Evolutionary conservation across 768 basidiomycete genomes (phyloP).

Genomic region (Antrodiella citrinella): DNA sequence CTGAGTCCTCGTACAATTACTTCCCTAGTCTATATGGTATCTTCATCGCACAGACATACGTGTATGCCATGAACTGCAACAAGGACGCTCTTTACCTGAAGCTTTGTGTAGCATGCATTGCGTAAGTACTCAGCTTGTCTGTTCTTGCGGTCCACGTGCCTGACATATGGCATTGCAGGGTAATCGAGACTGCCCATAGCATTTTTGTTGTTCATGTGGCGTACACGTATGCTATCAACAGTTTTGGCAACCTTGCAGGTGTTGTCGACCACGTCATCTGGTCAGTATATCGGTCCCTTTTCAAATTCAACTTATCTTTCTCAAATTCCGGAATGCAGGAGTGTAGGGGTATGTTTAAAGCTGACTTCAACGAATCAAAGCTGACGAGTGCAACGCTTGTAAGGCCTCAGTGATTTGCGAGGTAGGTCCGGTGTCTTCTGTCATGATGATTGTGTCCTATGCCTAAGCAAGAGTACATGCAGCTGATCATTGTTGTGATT

Average conservation of each 20-base stretch:
- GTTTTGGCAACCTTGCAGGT: background rate
- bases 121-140: too few species aligned
- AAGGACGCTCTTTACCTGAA: background rate
- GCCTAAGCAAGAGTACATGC: too few species aligned
- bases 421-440: too few species aligned
- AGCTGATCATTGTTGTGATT: background rate
- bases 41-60: background rate
- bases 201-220: conserved; percentile 3
- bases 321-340: too few species aligned
- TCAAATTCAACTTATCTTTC: too few species aligned
- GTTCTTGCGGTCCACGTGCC: background rate
- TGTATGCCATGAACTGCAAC: background rate
- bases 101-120: background rate
- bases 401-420: too few species aligned
- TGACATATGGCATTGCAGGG: background rate
- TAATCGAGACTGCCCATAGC: conserved; percentile 4
- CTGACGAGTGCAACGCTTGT: too few species aligned
- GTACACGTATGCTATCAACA: conserved; percentile 2
- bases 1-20: too few species aligned
- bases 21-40: background rate
- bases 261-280: conserved; percentile 1
- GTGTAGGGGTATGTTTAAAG: too few species aligned
- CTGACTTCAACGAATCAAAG: too few species aligned
- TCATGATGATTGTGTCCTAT: too few species aligned
- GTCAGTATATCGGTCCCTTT: conserved; percentile 5